These are phyloP conservation scores for Arabidopsis thaliana DNA, from an alignment of 345 rosid genomes.

Conservation along the genomic window TAIR10.1 NC_003076.8:20374501-20375000, in stretches of 20 bases:
- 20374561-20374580: slow-evolving; percentile 70
- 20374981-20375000: neutral
- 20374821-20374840: neutral
- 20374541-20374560: slow-evolving; percentile 63
- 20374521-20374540: slow-evolving; percentile 91
- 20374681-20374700: neutral
- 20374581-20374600: slow-evolving; percentile 95
- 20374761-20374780: neutral
- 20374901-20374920: slow-evolving; percentile 14
- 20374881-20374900: neutral
- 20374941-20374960: neutral
- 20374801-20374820: slow-evolving; percentile 9
- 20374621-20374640: neutral
- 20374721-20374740: neutral
- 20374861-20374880: slow-evolving; percentile 2
- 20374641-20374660: neutral
- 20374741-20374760: neutral
- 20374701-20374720: neutral
- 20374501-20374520: slow-evolving; percentile 83
- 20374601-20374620: neutral
- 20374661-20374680: neutral
- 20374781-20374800: neutral
- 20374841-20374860: neutral
- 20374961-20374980: neutral
- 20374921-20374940: neutral